These are phyloP conservation scores for Jasminum sambac DNA, from an alignment of 257 asterid genomes.

Conservation along the genomic window DNA sequence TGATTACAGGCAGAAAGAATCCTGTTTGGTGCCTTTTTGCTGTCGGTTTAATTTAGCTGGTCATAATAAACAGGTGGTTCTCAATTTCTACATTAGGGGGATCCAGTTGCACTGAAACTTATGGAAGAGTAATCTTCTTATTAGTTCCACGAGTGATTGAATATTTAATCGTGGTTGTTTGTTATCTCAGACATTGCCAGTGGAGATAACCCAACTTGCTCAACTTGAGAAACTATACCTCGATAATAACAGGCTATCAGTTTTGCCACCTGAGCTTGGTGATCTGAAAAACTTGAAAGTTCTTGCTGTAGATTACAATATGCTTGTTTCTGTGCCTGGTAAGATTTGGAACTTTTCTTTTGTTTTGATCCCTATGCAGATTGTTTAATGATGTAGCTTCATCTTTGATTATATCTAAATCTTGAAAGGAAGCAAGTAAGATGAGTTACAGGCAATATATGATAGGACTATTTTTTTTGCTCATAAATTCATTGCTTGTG, in stretches of 20 bases:
- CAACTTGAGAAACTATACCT: constrained; percentile 93
- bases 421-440: constrained; percentile 17
- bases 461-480: constrained; percentile 14
- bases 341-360: constrained; percentile 33
- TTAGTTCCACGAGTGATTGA: constrained; percentile 15
- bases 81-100: background rate
- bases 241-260: constrained; percentile 81
- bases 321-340: constrained; percentile 94
- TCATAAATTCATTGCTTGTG: constrained; percentile 26
- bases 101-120: background rate
- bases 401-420: constrained; percentile 1
- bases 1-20: background rate
- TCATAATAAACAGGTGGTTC: background rate
- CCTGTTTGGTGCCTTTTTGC: constrained; percentile 15
- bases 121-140: background rate
- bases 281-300: constrained; percentile 83
- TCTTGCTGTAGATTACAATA: constrained; percentile 86
- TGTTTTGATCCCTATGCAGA: constrained; percentile 9
- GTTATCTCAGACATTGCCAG: constrained; percentile 68
- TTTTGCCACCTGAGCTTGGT: constrained; percentile 96
- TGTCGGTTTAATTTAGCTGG: background rate
- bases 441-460: background rate
- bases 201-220: constrained; percentile 84
- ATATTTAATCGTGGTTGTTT: constrained; percentile 30
- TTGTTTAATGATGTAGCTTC: constrained; percentile 18